These are phyloP conservation scores for Paraphoma sp. DNA, from an alignment of 2,329 filamentous ascomycete genomes.

Conservation along the genomic window DNA sequence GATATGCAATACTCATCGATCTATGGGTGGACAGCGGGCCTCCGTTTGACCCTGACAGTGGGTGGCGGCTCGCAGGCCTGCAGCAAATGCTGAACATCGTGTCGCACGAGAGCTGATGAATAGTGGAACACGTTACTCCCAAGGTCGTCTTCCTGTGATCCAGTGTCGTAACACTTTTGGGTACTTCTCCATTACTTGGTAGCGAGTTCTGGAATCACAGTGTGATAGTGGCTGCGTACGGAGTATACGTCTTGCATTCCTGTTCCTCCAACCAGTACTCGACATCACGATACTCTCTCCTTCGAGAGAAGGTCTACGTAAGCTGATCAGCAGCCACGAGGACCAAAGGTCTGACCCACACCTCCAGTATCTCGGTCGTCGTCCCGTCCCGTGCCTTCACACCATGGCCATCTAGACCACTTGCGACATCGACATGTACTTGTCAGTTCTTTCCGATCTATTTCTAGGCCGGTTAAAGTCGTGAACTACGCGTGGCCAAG, in stretches of 20 bases:
- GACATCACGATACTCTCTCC: neutral
- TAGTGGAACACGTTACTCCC: neutral
- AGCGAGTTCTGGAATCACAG: neutral
- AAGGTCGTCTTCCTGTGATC: neutral
- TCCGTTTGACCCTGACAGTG: neutral
- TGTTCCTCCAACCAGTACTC: neutral
- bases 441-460: neutral
- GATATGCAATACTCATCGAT: too few relatives aligned
- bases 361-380: neutral
- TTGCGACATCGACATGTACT: neutral
- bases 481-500: constrained; percentile 3
- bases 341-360: neutral
- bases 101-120: neutral
- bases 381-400: too few relatives aligned
- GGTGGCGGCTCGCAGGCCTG: neutral
- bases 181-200: neutral
- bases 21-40: neutral
- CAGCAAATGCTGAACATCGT: neutral
- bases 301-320: neutral
- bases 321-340: neutral
- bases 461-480: constrained; percentile 9
- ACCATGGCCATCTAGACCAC: neutral
- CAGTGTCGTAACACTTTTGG: neutral
- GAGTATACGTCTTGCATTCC: constrained; percentile 4
- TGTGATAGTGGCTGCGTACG: constrained; percentile 7